Base-by-base conservation (phyloP, 768 basidiomycete genomes). In the Sporobolomyces pararoseus region DNA sequence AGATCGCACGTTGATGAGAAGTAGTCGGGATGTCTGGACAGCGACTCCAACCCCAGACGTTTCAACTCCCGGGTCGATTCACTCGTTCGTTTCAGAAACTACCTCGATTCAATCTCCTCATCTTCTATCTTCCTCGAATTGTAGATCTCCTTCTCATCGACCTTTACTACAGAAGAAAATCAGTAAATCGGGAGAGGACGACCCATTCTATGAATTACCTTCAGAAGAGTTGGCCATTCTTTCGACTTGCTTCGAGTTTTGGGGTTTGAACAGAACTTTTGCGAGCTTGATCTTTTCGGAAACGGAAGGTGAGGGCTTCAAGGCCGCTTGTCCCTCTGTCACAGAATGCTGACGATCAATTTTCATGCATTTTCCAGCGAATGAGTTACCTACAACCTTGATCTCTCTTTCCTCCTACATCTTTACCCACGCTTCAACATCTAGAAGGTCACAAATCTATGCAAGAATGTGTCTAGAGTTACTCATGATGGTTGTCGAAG, bases 401-500 rank as follows among this genome's bases (percentile, higher is more conserved):
- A 71, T 75, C 61, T 75, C 75, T 2, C 49, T 73, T n/a, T 42
- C 66, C 10, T 75, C 75, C 14, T 75, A 75, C 68, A 1, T 72
- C 46, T 42, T 62, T 35, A 68, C 54, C 34, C 75, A 75, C 62
- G 75, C 69, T 27, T 57, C 72, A 4, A 16, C 44, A 17, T 64
- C 67, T 3, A 1, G 29, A 0, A 64, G 74, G 16, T 61, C 71
- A 0, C 52, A 49, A 0, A 17, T 63, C 3, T 75, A 75, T 72
- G 34, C 71, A 2, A 53, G 66, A 9, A 64, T 75, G 0, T 10
- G 17, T n/a, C 68, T 75, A 25, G 46, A 65, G 16, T 5, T 68
- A n/a, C 27, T 73, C 39, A 52, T 52, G 13, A 34, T 75, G 13
- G 63, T 75, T 16, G 58, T 73, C 39, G 75, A 75, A 46, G 72